Evolutionary conservation across 2,329 filamentous ascomycete species (phyloP).

Genomic region (Trichophyton benhamiae): DNA sequence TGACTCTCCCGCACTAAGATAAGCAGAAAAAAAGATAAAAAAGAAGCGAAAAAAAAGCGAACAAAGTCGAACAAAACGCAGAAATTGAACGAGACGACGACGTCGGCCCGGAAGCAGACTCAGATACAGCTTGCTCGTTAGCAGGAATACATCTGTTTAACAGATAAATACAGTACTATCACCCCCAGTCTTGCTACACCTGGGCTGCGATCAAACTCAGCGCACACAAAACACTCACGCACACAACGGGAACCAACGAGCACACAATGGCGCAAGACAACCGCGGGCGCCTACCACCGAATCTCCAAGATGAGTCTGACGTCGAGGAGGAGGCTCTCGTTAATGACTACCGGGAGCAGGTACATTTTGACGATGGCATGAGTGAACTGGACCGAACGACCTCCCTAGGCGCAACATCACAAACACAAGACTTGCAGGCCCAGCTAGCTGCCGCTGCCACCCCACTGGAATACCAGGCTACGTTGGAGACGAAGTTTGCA

Average conservation of each 20-base stretch:
- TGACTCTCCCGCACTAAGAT: slow-evolving; percentile 30
- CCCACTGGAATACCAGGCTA: slow-evolving; percentile 89
- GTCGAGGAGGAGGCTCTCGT: slow-evolving; percentile 92
- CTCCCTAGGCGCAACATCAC: slow-evolving; percentile 57
- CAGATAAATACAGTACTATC: slow-evolving; percentile 11
- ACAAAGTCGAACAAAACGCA: slow-evolving; percentile 7
- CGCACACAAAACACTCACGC: slow-evolving; percentile 9
- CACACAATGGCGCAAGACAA: slow-evolving; percentile 36
- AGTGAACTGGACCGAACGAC: slow-evolving; percentile 66
- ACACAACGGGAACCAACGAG: slow-evolving; percentile 1
- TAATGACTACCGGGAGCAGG: slow-evolving; percentile 91
- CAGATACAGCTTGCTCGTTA: background rate
- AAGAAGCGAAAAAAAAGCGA: slow-evolving; percentile 7
- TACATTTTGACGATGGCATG: slow-evolving; percentile 81
- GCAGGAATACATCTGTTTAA: background rate
- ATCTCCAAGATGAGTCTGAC: slow-evolving; percentile 69
- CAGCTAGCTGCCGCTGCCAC: slow-evolving; percentile 84
- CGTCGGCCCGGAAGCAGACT: background rate
- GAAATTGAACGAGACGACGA: background rate
- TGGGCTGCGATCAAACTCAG: background rate
- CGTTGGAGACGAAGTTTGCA: slow-evolving; percentile 91
- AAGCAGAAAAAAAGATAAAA: slow-evolving; percentile 33
- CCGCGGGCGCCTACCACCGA: slow-evolving; percentile 29
- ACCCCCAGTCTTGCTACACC: slow-evolving; percentile 22
- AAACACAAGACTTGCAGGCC: slow-evolving; percentile 83